These are phyloP conservation scores for Plasmodium gaboni DNA, from an alignment of 169 alveolate genomes.

Conservation along the genomic window DNA sequence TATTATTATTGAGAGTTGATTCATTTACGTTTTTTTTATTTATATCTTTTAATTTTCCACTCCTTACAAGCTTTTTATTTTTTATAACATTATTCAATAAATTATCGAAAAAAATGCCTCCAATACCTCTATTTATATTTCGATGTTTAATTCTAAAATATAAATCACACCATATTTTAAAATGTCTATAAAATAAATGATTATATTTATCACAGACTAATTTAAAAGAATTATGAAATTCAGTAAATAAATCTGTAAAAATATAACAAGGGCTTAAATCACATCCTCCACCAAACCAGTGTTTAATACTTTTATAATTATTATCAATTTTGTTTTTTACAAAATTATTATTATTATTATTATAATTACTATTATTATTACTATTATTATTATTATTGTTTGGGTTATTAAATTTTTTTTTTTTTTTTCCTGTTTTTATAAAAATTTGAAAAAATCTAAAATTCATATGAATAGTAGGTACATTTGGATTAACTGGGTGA, in stretches of 20 bases:
- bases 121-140: conserved; percentile 90
- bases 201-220: conserved; percentile 84
- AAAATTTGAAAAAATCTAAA: conserved; percentile 86
- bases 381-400: neutral
- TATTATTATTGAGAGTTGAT: neutral
- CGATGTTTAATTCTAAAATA: conserved; percentile 88
- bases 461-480: conserved; percentile 91
- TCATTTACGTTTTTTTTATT: neutral
- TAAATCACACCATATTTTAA: conserved; percentile 89
- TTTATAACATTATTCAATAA: conserved; percentile 76
- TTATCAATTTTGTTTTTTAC: conserved; percentile 25
- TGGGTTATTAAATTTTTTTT: conserved; percentile 8
- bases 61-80: conserved; percentile 12
- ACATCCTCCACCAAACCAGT: conserved; percentile 95
- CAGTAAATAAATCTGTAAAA: conserved; percentile 86
- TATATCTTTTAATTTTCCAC: conserved; percentile 7
- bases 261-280: conserved; percentile 92
- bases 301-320: conserved; percentile 77
- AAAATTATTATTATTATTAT: neutral
- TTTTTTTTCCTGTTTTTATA: conserved; percentile 73
- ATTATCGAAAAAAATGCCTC: conserved; percentile 93
- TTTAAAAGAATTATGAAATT: conserved; percentile 87
- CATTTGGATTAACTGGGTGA: conserved; percentile 90
- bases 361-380: conserved; percentile 8
- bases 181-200: conserved; percentile 82